A percentile compares a stretch with the other conserved stretches of the same genome.
Evolutionary conservation across 768 basidiomycete genomes (phyloP).

Genomic region (Tricholoma terreum): DNA sequence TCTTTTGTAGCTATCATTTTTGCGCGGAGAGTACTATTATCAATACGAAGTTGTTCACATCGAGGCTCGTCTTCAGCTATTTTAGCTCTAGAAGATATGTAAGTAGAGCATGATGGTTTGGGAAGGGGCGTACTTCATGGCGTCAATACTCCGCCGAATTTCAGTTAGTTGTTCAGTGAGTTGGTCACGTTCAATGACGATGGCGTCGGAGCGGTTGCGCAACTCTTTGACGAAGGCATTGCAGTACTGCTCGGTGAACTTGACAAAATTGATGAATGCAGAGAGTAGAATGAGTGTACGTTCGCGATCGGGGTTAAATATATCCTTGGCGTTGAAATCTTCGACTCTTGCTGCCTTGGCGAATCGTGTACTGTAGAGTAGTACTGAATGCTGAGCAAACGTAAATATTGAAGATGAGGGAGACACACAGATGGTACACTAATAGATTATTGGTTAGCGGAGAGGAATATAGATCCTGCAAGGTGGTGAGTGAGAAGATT

Average conservation of each 20-base stretch:
- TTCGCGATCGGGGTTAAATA: constrained; percentile 67
- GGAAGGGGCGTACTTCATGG: constrained; percentile 48
- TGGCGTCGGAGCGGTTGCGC: constrained; percentile 52
- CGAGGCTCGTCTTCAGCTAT: constrained; percentile 68
- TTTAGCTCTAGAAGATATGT: constrained; percentile 42
- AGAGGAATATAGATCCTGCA: constrained; percentile 63
- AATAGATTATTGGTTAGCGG: constrained; percentile 63
- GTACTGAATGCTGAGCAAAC: background rate
- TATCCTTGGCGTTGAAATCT: constrained; percentile 74
- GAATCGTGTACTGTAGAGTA: constrained; percentile 53
- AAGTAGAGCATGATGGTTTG: background rate
- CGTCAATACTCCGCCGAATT: constrained; percentile 48
- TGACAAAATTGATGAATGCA: constrained; percentile 91
- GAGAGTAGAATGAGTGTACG: constrained; percentile 77
- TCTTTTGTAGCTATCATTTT: constrained; percentile 72
- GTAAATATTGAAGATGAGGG: background rate
- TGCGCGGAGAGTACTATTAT: constrained; percentile 59
- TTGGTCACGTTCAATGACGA: constrained; percentile 62
- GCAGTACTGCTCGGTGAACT: constrained; percentile 77
- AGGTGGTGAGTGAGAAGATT: background rate
- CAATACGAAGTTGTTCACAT: constrained; percentile 54
- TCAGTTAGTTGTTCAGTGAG: constrained; percentile 46
- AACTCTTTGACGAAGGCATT: constrained; percentile 59
- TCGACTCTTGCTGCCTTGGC: constrained; percentile 71
- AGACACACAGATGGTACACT: constrained; percentile 63